Conservation (phyloP, 495 filamentous ascomycete genomes). For the Pyrenula massariospora region DNA sequence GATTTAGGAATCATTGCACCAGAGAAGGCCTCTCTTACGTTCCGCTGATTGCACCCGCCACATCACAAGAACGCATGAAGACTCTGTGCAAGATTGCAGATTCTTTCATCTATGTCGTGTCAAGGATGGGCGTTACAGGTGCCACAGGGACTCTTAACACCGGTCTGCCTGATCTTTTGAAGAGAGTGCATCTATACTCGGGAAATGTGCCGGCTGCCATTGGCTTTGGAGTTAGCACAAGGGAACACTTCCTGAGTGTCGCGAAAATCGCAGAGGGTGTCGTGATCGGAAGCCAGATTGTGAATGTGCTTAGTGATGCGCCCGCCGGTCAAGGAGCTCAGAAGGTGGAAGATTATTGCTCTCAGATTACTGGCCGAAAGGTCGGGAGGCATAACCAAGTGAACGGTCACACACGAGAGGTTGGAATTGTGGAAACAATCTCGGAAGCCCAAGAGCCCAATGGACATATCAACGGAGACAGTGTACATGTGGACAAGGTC, state of each 20-base stretch:
- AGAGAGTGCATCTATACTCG: slow-evolving; percentile 84
- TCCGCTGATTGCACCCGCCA: slow-evolving; percentile 87
- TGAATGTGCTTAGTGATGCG: slow-evolving; percentile 66
- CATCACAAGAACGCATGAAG: slow-evolving; percentile 86
- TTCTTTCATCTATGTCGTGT: slow-evolving; percentile 98
- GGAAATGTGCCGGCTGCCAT: slow-evolving; percentile 81
- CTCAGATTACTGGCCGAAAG: slow-evolving; percentile 41
- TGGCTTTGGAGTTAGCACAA: slow-evolving; percentile 91
- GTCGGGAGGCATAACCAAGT: slow-evolving; percentile 6
- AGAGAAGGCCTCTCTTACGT: slow-evolving; percentile 78
- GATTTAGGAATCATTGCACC: slow-evolving; percentile 77
- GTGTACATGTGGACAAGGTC: slow-evolving; percentile 45
- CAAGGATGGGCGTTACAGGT: slow-evolving; percentile 92
- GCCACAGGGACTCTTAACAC: slow-evolving; percentile 71
- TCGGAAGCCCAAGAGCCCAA: slow-evolving; percentile 38
- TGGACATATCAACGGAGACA: slow-evolving; percentile 15
- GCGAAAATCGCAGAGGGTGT: slow-evolving; percentile 81
- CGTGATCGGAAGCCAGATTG: slow-evolving; percentile 92
- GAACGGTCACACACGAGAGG: slow-evolving; percentile 31
- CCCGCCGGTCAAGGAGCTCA: slow-evolving; percentile 56
- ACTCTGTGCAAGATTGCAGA: slow-evolving; percentile 93
- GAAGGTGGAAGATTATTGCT: slow-evolving; percentile 76
- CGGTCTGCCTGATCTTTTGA: slow-evolving; percentile 67
- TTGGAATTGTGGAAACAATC: slow-evolving; percentile 54
- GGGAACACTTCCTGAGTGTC: slow-evolving; percentile 84